These are phyloP conservation scores for Physcia stellaris DNA, from an alignment of 495 filamentous ascomycete genomes.

Conservation along the genomic window DNA sequence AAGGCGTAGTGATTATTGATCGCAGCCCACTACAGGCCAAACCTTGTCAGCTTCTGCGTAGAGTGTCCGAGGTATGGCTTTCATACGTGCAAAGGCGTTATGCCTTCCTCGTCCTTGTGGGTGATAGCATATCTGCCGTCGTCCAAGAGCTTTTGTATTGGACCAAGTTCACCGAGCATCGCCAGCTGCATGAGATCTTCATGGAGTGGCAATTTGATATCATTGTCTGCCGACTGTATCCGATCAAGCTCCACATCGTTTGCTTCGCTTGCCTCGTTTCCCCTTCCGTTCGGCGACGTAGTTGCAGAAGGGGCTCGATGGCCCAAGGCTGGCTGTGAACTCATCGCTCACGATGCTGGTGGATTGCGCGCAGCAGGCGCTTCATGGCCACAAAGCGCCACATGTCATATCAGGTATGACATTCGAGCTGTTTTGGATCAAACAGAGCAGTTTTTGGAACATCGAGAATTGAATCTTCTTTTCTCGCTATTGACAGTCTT, in stretches of 20 bases:
- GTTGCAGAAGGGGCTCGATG: conserved; percentile 16
- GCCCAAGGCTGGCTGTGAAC: conserved; percentile 13
- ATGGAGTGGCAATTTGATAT: conserved; percentile 42
- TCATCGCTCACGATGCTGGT: no score
- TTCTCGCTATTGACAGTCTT: no score
- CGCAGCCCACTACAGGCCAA: conserved; percentile 73
- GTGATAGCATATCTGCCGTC: conserved; percentile 64
- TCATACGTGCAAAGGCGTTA: conserved; percentile 88
- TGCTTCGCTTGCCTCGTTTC: neutral
- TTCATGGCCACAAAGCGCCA: no score
- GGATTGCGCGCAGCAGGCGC: no score
- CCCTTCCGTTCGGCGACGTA: neutral
- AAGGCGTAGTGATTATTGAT: conserved; percentile 96
- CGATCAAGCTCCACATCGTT: conserved; percentile 43
- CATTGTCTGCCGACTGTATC: conserved; percentile 22
- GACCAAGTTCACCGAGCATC: conserved; percentile 68
- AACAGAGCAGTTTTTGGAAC: no score
- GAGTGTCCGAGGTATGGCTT: no score
- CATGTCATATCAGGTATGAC: no score
- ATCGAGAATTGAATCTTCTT: no score
- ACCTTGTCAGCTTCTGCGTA: no score
- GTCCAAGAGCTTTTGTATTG: conserved; percentile 80
- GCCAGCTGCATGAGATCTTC: conserved; percentile 95
- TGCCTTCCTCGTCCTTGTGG: conserved; percentile 77
- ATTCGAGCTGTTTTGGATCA: no score